phyloP scores from a whole-genome alignment of 805 yeast genomes.

The Cyberlindnera mississippiensis region DNA sequence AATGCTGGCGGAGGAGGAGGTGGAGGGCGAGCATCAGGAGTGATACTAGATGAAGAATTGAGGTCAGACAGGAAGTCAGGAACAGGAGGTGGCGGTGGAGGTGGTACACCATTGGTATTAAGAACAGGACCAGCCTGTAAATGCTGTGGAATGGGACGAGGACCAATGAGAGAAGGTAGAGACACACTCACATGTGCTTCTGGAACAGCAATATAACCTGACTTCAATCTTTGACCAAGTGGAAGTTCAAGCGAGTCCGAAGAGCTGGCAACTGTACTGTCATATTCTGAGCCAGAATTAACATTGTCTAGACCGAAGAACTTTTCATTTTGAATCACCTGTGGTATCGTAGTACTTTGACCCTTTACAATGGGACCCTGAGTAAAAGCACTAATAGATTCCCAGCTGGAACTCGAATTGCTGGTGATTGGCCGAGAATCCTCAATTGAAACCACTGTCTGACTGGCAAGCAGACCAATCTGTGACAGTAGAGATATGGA shows the following conservation, averaged over 20 bases:
- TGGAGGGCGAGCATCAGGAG: neutral
- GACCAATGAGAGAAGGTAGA: too few species aligned
- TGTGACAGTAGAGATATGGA: constrained; percentile 8
- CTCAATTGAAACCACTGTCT: neutral
- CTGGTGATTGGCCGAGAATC: neutral
- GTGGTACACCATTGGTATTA: neutral
- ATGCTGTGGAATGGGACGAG: too few species aligned
- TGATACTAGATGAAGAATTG: neutral
- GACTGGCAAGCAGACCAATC: neutral
- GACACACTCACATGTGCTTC: too few species aligned
- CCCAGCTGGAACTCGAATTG: constrained; percentile 3
- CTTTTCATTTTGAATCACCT: too few species aligned
- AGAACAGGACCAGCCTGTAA: neutral
- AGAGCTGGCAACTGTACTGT: constrained; percentile 2
- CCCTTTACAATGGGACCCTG: neutral
- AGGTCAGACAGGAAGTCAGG: constrained; percentile 19
- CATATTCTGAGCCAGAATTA: neutral
- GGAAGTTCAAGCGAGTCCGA: neutral
- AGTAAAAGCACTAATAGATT: neutral
- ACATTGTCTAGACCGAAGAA: neutral
- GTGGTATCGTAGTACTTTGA: too few species aligned
- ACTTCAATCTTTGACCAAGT: too few species aligned
- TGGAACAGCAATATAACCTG: neutral
- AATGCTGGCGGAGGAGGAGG: constrained; percentile 37
- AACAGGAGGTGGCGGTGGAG: constrained; percentile 26